Base-by-base conservation (phyloP, 495 filamentous ascomycete species). In the Xylaria castorea region DNA sequence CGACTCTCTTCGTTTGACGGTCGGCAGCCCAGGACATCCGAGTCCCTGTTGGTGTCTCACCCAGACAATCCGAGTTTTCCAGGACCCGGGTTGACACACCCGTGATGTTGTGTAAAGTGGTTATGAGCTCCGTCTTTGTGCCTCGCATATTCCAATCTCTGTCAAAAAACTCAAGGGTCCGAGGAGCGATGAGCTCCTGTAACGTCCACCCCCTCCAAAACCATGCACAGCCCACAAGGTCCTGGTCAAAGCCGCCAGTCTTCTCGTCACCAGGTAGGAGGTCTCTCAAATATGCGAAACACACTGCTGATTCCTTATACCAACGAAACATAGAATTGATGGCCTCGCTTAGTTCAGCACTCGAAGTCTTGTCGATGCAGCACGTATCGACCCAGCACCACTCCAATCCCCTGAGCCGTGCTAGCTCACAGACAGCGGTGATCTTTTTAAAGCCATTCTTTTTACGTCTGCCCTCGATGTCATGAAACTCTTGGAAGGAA, bases 21-120 rank as follows among this genome's bases (percentile, higher is more conserved):
- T 64, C 71, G 9, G 81, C 75, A 20, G 79, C 77, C 81, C 81
- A 83, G 11, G 75, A 75, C 81, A 83, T 82, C 7, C 70, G 66
- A 48, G 44, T 69, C 6, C 64, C 70, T 1, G 75, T 58, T 18
- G 72, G 38, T n/a, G 68, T 44, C 2, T 38, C 42, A 8, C n/a
- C 27, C 3, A 74, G 42, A 60, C 8, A 16, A 40, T 58, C 50
- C 22, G 36, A 58, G 18, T 44, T 58, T 42, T 40, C 36, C 1
- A 69, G 34, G 32, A 69, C 50, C 51, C 40, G 27, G 22, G 22
- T 58, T 30, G 50, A 53, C n/a, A 69, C 55, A 14, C 66, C 50
- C 5, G 66, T 69, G 34, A 69, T 69, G 7, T 18, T 40, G 8
- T 38, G 55, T 20, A 69, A 16, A 2, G 36, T 9, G 14, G 60